Percentiles rank a stretch among this genome's conserved stretches.
Evolutionary conservation across 345 rosid genomes (phyloP).

Genomic region (Bruguiera gymnorhiza): DNA sequence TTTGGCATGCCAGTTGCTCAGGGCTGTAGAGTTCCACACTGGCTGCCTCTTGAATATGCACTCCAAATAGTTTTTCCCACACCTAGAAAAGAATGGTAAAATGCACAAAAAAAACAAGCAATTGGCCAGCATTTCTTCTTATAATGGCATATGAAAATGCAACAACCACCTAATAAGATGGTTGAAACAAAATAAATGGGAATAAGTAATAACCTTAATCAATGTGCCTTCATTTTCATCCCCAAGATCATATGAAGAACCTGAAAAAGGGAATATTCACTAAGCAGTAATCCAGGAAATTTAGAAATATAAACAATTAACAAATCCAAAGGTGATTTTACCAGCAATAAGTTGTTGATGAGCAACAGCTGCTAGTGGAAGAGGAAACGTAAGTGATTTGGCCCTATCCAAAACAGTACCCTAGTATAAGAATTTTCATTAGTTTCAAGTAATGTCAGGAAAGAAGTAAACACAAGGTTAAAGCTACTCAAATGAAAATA

Average conservation of each 20-base stretch:
- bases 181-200: neutral
- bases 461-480: slow-evolving; percentile 1
- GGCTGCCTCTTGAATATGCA: slow-evolving; percentile 59
- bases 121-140: neutral
- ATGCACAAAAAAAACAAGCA: slow-evolving; percentile 8
- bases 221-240: slow-evolving; percentile 41
- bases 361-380: slow-evolving; percentile 74
- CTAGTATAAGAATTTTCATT: slow-evolving; percentile 40
- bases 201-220: slow-evolving; percentile 51
- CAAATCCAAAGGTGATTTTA: slow-evolving; percentile 22
- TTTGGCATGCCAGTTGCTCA: slow-evolving; percentile 60
- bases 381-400: slow-evolving; percentile 71
- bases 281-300: slow-evolving; percentile 9
- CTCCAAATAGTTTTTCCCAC: slow-evolving; percentile 66
- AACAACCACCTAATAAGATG: neutral
- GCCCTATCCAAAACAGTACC: slow-evolving; percentile 63
- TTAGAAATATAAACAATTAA: slow-evolving; percentile 10
- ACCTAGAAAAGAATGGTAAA: slow-evolving; percentile 37
- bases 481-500: neutral
- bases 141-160: neutral
- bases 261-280: slow-evolving; percentile 37
- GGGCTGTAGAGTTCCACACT: slow-evolving; percentile 62
- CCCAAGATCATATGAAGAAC: slow-evolving; percentile 46
- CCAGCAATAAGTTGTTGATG: slow-evolving; percentile 80
- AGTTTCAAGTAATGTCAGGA: slow-evolving; percentile 8